Conservation (phyloP, 768 basidiomycete genomes). For the Russula vinacea region DNA sequence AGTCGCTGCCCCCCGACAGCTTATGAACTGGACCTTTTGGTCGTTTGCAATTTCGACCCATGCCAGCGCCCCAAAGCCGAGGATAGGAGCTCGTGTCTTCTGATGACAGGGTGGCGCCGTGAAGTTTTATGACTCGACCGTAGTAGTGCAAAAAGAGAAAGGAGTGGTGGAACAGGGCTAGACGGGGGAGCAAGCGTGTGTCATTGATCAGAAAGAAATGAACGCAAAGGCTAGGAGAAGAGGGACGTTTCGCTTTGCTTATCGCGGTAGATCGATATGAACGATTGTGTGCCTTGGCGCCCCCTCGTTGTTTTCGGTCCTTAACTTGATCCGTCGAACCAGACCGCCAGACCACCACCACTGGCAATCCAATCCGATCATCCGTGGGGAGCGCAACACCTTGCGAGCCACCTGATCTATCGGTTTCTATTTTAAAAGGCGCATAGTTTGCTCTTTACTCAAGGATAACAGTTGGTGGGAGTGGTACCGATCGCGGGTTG, state of each 20-base stretch:
- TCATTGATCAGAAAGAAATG: not conserved
- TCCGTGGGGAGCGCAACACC: not conserved
- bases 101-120: not conserved
- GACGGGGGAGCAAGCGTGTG: not conserved
- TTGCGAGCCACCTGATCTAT: not conserved
- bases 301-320: not conserved
- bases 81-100: not conserved
- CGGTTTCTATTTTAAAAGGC: not conserved
- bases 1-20: not conserved
- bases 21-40: not conserved
- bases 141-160: not conserved
- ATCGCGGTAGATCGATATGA: not conserved
- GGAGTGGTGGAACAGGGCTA: not conserved
- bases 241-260: not conserved
- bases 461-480: not conserved
- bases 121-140: not conserved
- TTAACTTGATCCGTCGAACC: not conserved
- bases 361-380: not conserved
- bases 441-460: not conserved
- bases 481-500: not conserved
- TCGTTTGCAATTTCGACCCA: not conserved
- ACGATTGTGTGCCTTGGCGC: slow-evolving; percentile 3
- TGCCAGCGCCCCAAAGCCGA: not conserved
- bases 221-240: not conserved
- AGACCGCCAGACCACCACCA: not conserved